phyloP scores from a whole-genome alignment of 2,329 filamentous ascomycete species.

The Pestalotiopsis sp. region DNA sequence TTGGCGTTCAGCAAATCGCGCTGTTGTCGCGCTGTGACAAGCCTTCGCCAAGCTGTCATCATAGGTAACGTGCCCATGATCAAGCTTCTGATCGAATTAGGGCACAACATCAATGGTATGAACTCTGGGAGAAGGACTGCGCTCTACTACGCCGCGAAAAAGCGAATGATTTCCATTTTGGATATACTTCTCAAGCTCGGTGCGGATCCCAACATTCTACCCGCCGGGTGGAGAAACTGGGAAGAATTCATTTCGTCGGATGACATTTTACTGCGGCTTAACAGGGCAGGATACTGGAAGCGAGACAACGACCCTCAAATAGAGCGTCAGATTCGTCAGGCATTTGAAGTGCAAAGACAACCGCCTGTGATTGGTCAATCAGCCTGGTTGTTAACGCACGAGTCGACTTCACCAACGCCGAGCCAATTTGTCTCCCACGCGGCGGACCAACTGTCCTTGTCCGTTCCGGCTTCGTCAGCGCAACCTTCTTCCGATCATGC shows the following conservation, averaged over 20 bases:
- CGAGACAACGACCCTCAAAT: neutral
- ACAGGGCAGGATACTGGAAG: conserved; percentile 12
- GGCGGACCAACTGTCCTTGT: neutral
- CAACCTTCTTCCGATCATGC: neutral
- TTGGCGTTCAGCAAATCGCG: conserved; percentile 28
- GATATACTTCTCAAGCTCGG: conserved; percentile 25
- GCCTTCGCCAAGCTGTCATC: conserved; percentile 23
- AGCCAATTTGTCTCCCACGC: neutral
- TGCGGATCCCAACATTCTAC: conserved; percentile 26
- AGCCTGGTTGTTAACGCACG: neutral
- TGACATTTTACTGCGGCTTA: conserved; percentile 20
- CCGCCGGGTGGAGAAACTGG: conserved; percentile 23
- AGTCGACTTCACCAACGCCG: neutral
- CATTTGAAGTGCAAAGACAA: conserved; percentile 6
- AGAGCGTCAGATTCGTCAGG: conserved; percentile 9
- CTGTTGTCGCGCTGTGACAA: conserved; percentile 26
- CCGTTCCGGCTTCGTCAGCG: neutral
- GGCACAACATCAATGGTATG: conserved; percentile 23
- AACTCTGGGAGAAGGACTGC: conserved; percentile 26
- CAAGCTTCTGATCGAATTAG: conserved; percentile 23
- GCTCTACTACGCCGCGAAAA: conserved; percentile 26
- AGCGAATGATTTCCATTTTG: conserved; percentile 21
- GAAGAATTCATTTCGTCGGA: conserved; percentile 24
- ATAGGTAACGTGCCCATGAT: conserved; percentile 6
- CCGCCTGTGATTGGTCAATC: conserved; percentile 7